These are phyloP conservation scores for Leucaena leucocephala DNA, from an alignment of 306 rosid species.

Conservation along the genomic window DNA sequence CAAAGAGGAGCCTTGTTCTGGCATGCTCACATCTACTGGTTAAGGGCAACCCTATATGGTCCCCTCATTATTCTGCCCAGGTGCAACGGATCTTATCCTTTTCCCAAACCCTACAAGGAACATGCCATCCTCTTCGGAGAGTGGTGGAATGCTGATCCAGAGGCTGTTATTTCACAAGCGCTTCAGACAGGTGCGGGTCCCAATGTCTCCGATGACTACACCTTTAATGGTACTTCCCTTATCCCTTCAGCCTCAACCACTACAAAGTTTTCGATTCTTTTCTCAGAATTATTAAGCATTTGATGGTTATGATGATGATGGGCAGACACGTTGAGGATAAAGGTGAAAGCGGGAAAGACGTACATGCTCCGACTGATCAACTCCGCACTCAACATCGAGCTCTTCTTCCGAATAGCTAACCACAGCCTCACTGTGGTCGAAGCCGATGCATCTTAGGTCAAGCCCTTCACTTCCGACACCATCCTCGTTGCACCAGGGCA, in stretches of 20 bases:
- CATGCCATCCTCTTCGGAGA: slow-evolving; percentile 72
- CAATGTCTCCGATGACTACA: slow-evolving; percentile 77
- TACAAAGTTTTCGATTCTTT: too few species aligned
- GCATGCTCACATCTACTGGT: slow-evolving; percentile 76
- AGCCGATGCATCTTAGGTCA: slow-evolving; percentile 69
- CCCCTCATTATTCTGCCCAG: slow-evolving; percentile 65
- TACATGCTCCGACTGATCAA: slow-evolving; percentile 76
- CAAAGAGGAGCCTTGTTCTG: slow-evolving; percentile 76
- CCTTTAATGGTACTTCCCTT: slow-evolving; percentile 55
- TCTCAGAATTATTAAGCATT: background rate
- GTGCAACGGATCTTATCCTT: slow-evolving; percentile 58
- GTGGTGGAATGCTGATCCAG: slow-evolving; percentile 79
- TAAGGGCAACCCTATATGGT: slow-evolving; percentile 70
- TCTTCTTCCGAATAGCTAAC: slow-evolving; percentile 78
- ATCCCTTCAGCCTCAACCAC: too few species aligned
- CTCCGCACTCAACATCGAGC: slow-evolving; percentile 82
- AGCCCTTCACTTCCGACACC: slow-evolving; percentile 54
- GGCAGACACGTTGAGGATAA: slow-evolving; percentile 60
- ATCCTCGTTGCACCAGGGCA: slow-evolving; percentile 67
- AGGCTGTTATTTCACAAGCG: slow-evolving; percentile 64
- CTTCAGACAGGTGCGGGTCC: slow-evolving; percentile 71
- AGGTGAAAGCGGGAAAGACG: slow-evolving; percentile 72
- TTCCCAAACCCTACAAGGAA: slow-evolving; percentile 59
- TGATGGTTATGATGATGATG: background rate
- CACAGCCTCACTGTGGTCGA: slow-evolving; percentile 63